Conservation (phyloP, 768 basidiomycete genomes). For the Leccinum arenicola region DNA sequence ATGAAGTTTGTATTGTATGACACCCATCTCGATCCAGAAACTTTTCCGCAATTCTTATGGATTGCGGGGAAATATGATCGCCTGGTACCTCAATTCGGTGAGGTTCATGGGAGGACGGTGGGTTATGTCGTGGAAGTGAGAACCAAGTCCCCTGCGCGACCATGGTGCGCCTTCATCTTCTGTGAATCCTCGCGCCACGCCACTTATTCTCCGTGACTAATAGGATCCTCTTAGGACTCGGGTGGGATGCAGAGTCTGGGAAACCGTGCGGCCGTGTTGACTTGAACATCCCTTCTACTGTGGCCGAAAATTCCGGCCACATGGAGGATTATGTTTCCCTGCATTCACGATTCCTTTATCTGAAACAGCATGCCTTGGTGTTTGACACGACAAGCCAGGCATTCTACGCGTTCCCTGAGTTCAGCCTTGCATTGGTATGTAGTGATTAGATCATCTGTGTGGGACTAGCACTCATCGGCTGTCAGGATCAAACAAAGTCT, state of each 20-base stretch:
- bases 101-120: not conserved
- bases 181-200: not conserved
- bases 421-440: not conserved
- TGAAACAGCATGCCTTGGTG: not conserved
- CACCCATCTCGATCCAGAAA: not conserved
- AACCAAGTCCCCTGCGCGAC: not conserved
- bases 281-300: not conserved
- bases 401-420: not conserved
- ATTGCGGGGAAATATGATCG: not conserved
- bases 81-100: not conserved
- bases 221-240: not conserved
- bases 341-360: not conserved
- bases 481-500: not conserved
- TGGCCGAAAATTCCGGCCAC: no score
- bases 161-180: not conserved
- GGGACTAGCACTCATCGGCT: not conserved
- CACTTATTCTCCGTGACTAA: not conserved
- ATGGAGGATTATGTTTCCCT: not conserved
- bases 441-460: not conserved
- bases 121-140: not conserved
- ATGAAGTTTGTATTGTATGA: not conserved
- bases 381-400: not conserved
- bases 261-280: not conserved
- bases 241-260: not conserved
- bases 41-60: no score